Evolutionary conservation across 306 rosid species (phyloP), one percentile per base, ranked within the genome.

Genomic region (Betula pendula): DNA sequence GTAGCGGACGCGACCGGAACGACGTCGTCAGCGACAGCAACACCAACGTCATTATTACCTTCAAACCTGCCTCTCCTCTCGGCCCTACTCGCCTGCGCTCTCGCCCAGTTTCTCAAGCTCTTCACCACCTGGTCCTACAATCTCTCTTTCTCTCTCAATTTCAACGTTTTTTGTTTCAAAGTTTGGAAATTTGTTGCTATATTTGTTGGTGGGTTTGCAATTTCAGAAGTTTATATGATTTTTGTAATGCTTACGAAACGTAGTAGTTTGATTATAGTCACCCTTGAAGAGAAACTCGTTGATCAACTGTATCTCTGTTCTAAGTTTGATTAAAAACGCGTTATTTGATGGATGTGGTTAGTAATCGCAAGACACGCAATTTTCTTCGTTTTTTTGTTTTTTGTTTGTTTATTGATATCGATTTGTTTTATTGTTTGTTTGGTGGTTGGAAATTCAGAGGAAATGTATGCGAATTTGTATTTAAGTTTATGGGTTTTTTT

Each of bases 101-200:
- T 89, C 63, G 97, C 99, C 4, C 97, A 92, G 83, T 95, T 95
- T 71, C 96, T 95, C 81, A 92, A 95, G 91, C 84, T 95, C 93
- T 95, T 95, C 87, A 92, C 97, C 44, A 81, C 97, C 86, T 92
- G 97, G 97, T 95, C 70, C 82, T 83, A 7, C 63, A 40, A 29
- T 35, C 29, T 31, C 44, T 19, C 68, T 48, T 11, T 66, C 20
- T 45, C 45, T 38, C 5, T 10, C 17, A 56, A 56, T 56, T 59
- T 8, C 44, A 24, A n/a, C 59, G 12, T 49, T 49, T 49, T 49
- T 42, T 14, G 72, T 76, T 45, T 11, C 31, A 17, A 14, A 22
- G 3, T 53, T 55, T 8, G 27, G 6, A 40, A 9, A 45, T 43
- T 29, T 43, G 14, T 77, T 69, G 4, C 44, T 52, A 19, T 15